These are phyloP conservation scores for Vishniacozyma victoriae DNA, from an alignment of 768 basidiomycete species.

Conservation along the genomic window DNA sequence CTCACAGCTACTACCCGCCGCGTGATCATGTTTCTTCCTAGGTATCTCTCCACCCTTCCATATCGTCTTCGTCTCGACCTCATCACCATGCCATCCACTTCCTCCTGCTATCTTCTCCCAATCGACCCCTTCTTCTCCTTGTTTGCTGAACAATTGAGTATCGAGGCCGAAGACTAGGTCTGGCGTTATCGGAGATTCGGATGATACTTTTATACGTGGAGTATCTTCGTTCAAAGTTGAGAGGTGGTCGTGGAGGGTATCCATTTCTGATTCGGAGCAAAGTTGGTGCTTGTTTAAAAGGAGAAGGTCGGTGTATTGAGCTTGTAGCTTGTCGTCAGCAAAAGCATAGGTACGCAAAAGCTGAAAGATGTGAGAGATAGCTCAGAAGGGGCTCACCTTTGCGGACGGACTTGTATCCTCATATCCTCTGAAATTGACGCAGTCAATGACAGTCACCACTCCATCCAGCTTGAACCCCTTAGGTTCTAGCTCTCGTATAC, in stretches of 20 bases:
- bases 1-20: constrained; percentile 18
- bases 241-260: constrained; percentile 78
- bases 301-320: constrained; percentile 89
- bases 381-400: constrained; percentile 55
- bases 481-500: constrained; percentile 80
- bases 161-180: constrained; percentile 81
- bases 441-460: constrained; percentile 73
- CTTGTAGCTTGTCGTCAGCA: constrained; percentile 50
- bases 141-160: constrained; percentile 61
- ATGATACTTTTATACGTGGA: constrained; percentile 65
- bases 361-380: not conserved
- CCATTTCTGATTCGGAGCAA: constrained; percentile 65
- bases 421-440: constrained; percentile 82
- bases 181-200: constrained; percentile 61
- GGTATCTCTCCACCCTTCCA: constrained; percentile 50
- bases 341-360: not conserved
- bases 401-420: constrained; percentile 89
- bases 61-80: constrained; percentile 75
- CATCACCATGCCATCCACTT: constrained; percentile 60
- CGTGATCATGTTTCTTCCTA: constrained; percentile 22
- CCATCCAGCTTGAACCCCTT: constrained; percentile 81
- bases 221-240: constrained; percentile 84
- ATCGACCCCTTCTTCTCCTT: constrained; percentile 35
- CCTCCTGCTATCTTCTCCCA: constrained; percentile 17
- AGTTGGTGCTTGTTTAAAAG: constrained; percentile 93